Conservation (phyloP, 768 basidiomycete species). For the Phlebiopsis gigantea region DNA sequence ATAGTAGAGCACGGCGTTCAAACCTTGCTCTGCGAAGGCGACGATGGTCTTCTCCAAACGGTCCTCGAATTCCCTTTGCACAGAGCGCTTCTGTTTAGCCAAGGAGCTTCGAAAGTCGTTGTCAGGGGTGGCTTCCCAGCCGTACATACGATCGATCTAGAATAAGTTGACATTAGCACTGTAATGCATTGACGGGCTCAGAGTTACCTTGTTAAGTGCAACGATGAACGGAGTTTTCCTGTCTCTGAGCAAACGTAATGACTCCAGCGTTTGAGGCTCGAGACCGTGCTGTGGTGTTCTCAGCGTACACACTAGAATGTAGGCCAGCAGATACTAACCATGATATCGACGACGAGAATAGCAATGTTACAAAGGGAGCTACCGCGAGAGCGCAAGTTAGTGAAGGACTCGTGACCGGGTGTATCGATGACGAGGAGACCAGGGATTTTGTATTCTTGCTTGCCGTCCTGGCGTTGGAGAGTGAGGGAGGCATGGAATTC, state of each 20-base stretch:
- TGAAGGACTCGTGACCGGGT: constrained; percentile 99
- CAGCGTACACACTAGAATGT: neutral
- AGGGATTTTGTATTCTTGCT: constrained; percentile 92
- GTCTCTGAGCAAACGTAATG: constrained; percentile 84
- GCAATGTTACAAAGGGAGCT: constrained; percentile 98
- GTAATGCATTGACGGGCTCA: too few relatives aligned
- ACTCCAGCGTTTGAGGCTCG: constrained; percentile 97
- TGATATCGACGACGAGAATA: constrained; percentile 97
- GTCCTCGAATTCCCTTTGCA: constrained; percentile 90
- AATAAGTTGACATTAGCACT: too few relatives aligned
- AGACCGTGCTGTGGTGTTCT: constrained; percentile 72
- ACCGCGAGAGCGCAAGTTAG: constrained; percentile 91
- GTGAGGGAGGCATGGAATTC: neutral
- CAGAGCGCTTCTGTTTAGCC: constrained; percentile 69
- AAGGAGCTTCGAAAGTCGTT: constrained; percentile 90
- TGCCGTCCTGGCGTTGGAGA: constrained; percentile 47
- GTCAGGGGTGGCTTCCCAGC: constrained; percentile 89
- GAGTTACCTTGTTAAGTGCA: constrained; percentile 87
- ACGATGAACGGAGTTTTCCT: constrained; percentile 98
- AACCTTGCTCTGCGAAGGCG: constrained; percentile 96
- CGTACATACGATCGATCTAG: constrained; percentile 96
- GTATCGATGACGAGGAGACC: constrained; percentile 96
- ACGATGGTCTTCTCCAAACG: constrained; percentile 79
- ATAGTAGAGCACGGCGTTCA: constrained; percentile 94
- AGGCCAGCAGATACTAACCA: constrained; percentile 43